Percentiles rank a stretch among this genome's conserved stretches.
These are phyloP conservation scores for Cornus kousa DNA, from an alignment of 148 eudicot genomes.

Conservation along the genomic window DNA sequence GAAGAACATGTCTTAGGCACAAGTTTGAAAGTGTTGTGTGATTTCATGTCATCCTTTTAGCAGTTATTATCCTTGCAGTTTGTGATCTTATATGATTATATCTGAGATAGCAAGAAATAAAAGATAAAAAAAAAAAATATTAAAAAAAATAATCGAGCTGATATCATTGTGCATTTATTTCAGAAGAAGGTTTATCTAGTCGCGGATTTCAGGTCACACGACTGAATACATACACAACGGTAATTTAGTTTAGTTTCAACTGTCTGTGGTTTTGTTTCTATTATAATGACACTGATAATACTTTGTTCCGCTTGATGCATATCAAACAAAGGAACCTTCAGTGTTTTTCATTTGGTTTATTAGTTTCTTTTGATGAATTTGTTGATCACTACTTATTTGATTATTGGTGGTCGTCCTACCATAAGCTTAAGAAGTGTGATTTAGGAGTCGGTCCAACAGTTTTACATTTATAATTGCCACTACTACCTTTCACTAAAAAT, in stretches of 20 bases:
- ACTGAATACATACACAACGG: conserved; percentile 92
- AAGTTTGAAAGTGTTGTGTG: not conserved
- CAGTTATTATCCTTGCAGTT: conserved; percentile 4
- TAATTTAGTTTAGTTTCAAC: conserved; percentile 24
- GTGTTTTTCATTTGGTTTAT: not conserved
- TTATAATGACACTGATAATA: not conserved
- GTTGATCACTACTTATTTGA: not conserved
- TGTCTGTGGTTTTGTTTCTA: not conserved
- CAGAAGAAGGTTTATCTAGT: conserved; percentile 78
- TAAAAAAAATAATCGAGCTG: not conserved
- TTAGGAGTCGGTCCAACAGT: too few relatives aligned
- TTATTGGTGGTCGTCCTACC: too few relatives aligned
- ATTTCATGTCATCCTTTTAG: not conserved
- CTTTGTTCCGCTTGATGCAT: not conserved
- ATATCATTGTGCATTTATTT: conserved; percentile 20
- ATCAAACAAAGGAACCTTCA: not conserved
- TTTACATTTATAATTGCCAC: too few relatives aligned
- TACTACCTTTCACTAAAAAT: too few relatives aligned
- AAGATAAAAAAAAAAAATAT: not conserved
- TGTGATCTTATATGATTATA: not conserved
- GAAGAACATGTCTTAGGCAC: not conserved
- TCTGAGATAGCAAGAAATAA: not conserved
- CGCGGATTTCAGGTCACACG: conserved; percentile 93
- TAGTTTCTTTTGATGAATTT: not conserved
- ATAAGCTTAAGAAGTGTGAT: too few relatives aligned